Evolutionary conservation across 768 basidiomycete genomes (phyloP), one percentile per base, ranked within the genome.

Genomic region (Albatrellus ellisii): DNA sequence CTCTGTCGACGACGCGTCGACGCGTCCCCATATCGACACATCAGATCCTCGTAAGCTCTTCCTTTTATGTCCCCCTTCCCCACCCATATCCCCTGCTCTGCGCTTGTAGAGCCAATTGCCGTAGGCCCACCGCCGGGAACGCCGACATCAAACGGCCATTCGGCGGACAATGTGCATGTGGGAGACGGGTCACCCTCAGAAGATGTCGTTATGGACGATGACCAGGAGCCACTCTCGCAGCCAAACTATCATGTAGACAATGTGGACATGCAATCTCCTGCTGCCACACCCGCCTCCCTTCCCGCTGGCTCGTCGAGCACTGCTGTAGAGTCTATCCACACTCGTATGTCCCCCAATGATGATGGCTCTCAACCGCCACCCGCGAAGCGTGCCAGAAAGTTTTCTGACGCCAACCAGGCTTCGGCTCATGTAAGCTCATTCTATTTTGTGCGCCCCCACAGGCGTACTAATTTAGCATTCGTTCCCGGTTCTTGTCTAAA

Each of bases 371-470:
- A 68, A 46, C 81, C 78, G 11, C 83, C 80, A n/a, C 86, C 86
- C 22, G 80, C 84, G 46, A 89, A 89, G 70, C 72, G 86, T 47
- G 72, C 82, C 22, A 65, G 86, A 51, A 77, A 77, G 62, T 65
- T 75, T 52, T 84, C 81, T 36, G 83, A 89, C 56, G 76, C 75
- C 25, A 79, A 84, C 62, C 72, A 73, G 57, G 78, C 79, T 36
- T 80, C 80, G 52, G 72, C 75, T 47, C 75, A 85, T 66, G 82
- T 85, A 65, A 73, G 80, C 65, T 59, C 43, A 59, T 59, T 56
- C 62, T 65, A 45, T 54, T 51, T 48, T 54, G 69, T 73, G 58
- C 67, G 66, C 69, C 72, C 57, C 57, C 58, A 52, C 57, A 56
- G 69, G 67, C 68, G 66, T 72, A 62, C 72, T 78, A 62, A 79